Conservation (phyloP, 2,329 filamentous ascomycete genomes). For the Claviceps capensis region DNA sequence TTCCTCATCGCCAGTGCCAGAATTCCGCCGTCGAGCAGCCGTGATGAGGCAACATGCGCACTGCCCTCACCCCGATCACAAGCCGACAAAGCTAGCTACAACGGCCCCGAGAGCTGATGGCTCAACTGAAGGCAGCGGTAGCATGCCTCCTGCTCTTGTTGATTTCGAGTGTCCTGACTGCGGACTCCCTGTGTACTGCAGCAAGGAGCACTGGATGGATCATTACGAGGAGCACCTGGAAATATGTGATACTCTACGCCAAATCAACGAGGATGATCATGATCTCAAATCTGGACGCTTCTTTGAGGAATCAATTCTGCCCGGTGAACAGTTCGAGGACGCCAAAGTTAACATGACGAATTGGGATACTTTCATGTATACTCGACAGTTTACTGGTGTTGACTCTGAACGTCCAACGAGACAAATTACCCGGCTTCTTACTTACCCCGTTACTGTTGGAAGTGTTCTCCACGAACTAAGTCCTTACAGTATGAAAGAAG, state of each 20-base stretch:
- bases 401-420: constrained; percentile 83
- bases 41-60: constrained; percentile 89
- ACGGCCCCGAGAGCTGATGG: constrained; percentile 51
- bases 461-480: constrained; percentile 90
- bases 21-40: constrained; percentile 74
- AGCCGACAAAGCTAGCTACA: constrained; percentile 54
- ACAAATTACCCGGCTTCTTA: constrained; percentile 83
- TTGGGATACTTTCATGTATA: constrained; percentile 96
- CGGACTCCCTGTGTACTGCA: constrained; percentile 86
- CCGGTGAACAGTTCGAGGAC: constrained; percentile 80
- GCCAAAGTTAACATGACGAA: constrained; percentile 94
- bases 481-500: constrained; percentile 69
- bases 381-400: constrained; percentile 78
- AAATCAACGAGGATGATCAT: constrained; percentile 98
- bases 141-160: constrained; percentile 63
- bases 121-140: constrained; percentile 38
- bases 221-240: constrained; percentile 89
- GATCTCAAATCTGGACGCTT: constrained; percentile 80
- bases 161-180: constrained; percentile 94
- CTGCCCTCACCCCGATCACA: constrained; percentile 83
- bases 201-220: constrained; percentile 87
- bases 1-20: constrained; percentile 73
- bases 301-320: constrained; percentile 90
- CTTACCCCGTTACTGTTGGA: constrained; percentile 83
- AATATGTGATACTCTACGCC: constrained; percentile 77